Conservation (phyloP, 2,329 filamentous ascomycete species). For the Cytospora chrysosperma region DNA sequence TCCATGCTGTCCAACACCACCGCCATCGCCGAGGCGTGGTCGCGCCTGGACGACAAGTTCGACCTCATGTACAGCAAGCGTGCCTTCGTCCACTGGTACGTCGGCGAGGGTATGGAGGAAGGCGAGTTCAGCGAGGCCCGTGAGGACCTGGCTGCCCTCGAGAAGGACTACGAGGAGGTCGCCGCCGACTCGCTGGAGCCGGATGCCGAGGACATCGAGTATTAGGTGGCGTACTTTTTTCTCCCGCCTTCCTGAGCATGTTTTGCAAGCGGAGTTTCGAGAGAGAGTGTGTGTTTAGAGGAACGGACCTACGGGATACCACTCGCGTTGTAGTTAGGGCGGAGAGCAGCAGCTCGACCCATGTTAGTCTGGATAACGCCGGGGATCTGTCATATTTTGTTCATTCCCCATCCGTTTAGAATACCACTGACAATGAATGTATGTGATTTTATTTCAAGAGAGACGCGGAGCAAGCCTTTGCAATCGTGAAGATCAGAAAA, state of each 20-base stretch:
- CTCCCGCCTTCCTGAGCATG: not conserved
- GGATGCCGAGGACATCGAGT: conserved; percentile 70
- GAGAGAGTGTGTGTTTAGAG: conserved; percentile 12
- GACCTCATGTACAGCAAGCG: conserved; percentile 79
- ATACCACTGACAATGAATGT: conserved; percentile 10
- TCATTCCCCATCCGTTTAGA: conserved; percentile 1
- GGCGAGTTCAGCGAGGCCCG: conserved; percentile 86
- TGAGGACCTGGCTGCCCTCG: conserved; percentile 80
- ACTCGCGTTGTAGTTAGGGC: conserved; percentile 16
- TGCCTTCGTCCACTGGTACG: conserved; percentile 76
- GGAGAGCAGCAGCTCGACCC: conserved; percentile 4
- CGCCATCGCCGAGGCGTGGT: conserved; percentile 72
- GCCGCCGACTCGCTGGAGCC: conserved; percentile 68
- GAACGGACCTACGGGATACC: conserved; percentile 18
- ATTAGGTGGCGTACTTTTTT: conserved; percentile 52
- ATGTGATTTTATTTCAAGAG: not conserved
- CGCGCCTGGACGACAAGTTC: conserved; percentile 71
- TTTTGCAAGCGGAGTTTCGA: conserved; percentile 16
- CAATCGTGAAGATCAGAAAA: not conserved
- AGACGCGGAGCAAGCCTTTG: not conserved
- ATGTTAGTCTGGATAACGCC: conserved; percentile 10
- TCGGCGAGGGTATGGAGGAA: conserved; percentile 90
- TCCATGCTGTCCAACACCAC: conserved; percentile 76
- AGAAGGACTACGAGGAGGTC: conserved; percentile 87
- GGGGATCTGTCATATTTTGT: not conserved